A percentile compares a stretch with the other conserved stretches of the same genome.
Evolutionary conservation across 495 filamentous ascomycete genomes (phyloP).

Genomic region (Aspergillus biplanus): DNA sequence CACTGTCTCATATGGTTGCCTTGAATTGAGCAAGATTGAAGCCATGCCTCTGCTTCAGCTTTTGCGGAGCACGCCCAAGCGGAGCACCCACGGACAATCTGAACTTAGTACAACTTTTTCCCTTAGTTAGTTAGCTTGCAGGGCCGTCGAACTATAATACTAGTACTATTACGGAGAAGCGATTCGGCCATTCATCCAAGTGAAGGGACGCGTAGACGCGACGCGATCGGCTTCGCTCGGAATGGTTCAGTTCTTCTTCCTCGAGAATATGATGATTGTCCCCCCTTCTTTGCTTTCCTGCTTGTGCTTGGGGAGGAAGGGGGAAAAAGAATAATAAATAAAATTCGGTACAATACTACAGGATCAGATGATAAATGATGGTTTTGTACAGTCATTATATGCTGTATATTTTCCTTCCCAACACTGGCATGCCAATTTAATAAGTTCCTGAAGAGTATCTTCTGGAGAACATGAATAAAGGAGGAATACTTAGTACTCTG

Average conservation of each 20-base stretch:
- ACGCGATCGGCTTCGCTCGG: constrained; percentile 10
- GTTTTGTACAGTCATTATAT: too few species aligned
- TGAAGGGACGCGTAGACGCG: constrained; percentile 20
- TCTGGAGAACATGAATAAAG: too few species aligned
- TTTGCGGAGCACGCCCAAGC: constrained; percentile 5
- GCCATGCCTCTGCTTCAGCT: neutral
- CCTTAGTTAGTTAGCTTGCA: neutral
- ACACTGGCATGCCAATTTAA: too few species aligned
- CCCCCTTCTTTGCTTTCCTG: neutral
- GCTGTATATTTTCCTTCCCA: too few species aligned
- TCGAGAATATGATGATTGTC: neutral
- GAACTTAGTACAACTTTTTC: too few species aligned
- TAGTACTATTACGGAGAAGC: constrained; percentile 7
- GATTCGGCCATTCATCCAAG: neutral
- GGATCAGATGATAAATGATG: too few species aligned
- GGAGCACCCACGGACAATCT: neutral
- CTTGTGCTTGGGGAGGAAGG: neutral
- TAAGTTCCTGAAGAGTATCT: too few species aligned
- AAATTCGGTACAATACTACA: too few species aligned
- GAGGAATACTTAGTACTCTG: too few species aligned
- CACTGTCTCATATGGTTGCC: neutral
- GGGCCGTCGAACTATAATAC: constrained; percentile 1
- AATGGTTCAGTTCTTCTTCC: neutral
- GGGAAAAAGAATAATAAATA: too few species aligned
- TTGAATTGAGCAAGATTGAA: neutral